These are phyloP conservation scores for Penicillium simplicissimum DNA, from an alignment of 495 filamentous ascomycete genomes.

Conservation along the genomic window DNA sequence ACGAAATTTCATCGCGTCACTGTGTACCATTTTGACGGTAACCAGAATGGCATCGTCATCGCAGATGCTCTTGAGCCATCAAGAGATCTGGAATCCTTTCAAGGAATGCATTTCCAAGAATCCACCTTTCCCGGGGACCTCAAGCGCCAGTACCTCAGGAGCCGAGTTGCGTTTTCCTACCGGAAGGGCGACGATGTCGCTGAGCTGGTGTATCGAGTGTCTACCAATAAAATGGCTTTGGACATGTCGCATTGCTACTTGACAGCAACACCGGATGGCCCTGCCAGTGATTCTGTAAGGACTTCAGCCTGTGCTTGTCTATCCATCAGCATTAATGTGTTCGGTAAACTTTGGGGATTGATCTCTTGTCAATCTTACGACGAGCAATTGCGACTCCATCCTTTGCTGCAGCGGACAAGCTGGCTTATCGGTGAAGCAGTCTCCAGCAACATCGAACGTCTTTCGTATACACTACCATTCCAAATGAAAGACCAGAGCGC, in stretches of 20 bases:
- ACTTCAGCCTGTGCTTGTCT: conserved; percentile 59
- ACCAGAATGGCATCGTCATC: conserved; percentile 77
- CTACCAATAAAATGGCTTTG: conserved; percentile 57
- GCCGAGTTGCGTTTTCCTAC: conserved; percentile 32
- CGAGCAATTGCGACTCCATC: conserved; percentile 73
- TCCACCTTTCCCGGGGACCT: conserved; percentile 75
- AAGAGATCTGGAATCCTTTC: conserved; percentile 71
- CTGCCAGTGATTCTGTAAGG: conserved; percentile 71
- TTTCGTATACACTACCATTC: conserved; percentile 77
- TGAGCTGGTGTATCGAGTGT: conserved; percentile 75
- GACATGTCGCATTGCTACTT: conserved; percentile 82
- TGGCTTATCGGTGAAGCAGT: conserved; percentile 76
- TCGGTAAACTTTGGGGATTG: conserved; percentile 81
- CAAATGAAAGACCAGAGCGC: conserved; percentile 37
- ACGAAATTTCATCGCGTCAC: conserved; percentile 84
- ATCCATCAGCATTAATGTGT: conserved; percentile 89
- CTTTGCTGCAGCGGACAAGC: conserved; percentile 83
- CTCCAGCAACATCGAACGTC: conserved; percentile 80
- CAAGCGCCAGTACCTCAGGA: conserved; percentile 72
- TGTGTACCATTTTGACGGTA: conserved; percentile 82
- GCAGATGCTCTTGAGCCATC: conserved; percentile 75
- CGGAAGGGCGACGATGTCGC: conserved; percentile 37
- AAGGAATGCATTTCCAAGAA: conserved; percentile 79
- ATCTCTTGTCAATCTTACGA: conserved; percentile 84
- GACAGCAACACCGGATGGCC: conserved; percentile 76